Percentiles rank a stretch among this genome's conserved stretches.
Conservation (phyloP, 257 asterid genomes). For the Eustoma russellianum region DNA sequence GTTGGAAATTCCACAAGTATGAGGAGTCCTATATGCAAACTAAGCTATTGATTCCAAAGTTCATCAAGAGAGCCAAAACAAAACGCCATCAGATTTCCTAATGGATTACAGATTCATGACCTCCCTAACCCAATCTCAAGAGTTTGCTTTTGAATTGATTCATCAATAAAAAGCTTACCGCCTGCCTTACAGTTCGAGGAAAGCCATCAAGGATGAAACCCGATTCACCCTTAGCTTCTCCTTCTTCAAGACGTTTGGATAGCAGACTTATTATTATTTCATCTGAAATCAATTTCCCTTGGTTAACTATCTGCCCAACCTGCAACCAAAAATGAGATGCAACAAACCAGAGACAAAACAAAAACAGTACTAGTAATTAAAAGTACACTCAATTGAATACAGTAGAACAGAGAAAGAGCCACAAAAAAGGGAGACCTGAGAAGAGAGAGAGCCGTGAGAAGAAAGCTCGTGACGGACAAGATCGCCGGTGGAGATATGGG, state of each 20-base stretch:
- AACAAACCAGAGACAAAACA: neutral
- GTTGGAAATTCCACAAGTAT: neutral
- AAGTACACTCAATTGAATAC: no score
- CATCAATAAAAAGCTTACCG: constrained; percentile 45
- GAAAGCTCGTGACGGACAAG: constrained; percentile 86
- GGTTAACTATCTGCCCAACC: constrained; percentile 81
- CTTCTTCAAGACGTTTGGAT: constrained; percentile 77
- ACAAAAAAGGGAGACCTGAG: constrained; percentile 33
- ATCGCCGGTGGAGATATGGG: constrained; percentile 96
- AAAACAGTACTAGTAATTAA: no score
- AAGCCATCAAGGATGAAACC: constrained; percentile 97
- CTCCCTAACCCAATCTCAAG: constrained; percentile 1
- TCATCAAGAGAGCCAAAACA: neutral
- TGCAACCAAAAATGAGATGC: constrained; percentile 30
- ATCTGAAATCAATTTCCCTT: constrained; percentile 81
- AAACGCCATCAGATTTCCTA: neutral
- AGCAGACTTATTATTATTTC: constrained; percentile 77
- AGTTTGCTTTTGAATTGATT: neutral
- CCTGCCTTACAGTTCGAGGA: constrained; percentile 94
- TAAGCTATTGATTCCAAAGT: no score
- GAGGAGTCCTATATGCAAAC: no score
- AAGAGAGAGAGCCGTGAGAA: constrained; percentile 55
- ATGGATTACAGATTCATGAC: neutral
- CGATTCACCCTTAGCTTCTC: constrained; percentile 69
- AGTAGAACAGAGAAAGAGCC: no score